Evolutionary conservation across 441 rosid genomes (phyloP).

Genomic region (Adansonia rubrostipa): DNA sequence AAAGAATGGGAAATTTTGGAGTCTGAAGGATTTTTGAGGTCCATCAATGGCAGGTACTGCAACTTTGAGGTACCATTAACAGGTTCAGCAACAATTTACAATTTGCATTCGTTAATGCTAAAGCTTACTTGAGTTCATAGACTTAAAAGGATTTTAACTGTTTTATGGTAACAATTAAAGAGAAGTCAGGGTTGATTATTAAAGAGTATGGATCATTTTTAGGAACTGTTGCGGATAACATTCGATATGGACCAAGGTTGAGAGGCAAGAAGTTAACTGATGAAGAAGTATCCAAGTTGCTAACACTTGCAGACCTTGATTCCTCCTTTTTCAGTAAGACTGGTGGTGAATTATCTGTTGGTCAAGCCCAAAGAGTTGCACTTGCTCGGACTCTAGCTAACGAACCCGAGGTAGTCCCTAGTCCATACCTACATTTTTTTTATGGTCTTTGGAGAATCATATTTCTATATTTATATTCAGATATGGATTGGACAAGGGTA

Average conservation of each 20-base stretch:
- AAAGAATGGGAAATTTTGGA: not conserved
- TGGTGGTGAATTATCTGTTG: constrained; percentile 72
- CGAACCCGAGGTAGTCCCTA: constrained; percentile 62
- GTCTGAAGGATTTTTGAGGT: not conserved
- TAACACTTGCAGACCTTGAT: constrained; percentile 77
- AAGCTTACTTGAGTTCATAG: not conserved
- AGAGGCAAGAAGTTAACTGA: constrained; percentile 66
- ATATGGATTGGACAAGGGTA: too few relatives aligned
- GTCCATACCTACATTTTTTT: not conserved
- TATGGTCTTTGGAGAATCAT: too few relatives aligned
- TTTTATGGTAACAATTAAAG: not conserved
- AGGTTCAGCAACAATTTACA: not conserved
- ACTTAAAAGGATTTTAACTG: not conserved
- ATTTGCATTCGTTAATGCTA: not conserved
- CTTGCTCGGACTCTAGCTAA: constrained; percentile 89
- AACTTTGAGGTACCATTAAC: not conserved
- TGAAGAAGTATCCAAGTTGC: constrained; percentile 56
- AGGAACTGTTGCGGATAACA: constrained; percentile 86
- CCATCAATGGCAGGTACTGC: not conserved
- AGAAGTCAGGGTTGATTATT: not conserved
- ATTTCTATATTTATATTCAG: too few relatives aligned
- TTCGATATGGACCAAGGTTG: constrained; percentile 77
- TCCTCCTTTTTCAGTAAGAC: constrained; percentile 56
- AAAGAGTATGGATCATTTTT: not conserved
- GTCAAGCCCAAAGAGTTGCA: constrained; percentile 92